Evolutionary conservation across 768 basidiomycete genomes (phyloP).

Genomic region (Phanerochaete sordida): DNA sequence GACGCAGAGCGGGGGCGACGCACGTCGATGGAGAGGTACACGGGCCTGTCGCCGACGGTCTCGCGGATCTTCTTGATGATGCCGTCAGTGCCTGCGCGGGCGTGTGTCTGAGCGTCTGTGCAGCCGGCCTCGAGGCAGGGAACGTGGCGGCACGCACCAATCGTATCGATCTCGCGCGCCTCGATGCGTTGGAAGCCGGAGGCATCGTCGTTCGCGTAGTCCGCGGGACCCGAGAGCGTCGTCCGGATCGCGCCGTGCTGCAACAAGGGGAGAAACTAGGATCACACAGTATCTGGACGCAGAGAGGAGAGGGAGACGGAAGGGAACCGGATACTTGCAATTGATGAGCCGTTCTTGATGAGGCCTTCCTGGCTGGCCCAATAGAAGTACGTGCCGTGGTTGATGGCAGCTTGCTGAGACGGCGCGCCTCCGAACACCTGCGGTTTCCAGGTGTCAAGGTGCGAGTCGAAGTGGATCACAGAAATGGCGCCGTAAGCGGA

Average conservation of each 20-base stretch:
- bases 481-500: conserved; percentile 76
- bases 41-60: conserved; percentile 70
- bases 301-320: conserved; percentile 14
- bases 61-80: conserved; percentile 80
- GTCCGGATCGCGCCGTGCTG: conserved; percentile 88
- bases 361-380: conserved; percentile 83
- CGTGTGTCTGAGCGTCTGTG: neutral
- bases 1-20: conserved; percentile 16
- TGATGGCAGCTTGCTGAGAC: conserved; percentile 69
- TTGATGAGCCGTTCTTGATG: conserved; percentile 72
- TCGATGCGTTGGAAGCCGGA: conserved; percentile 82
- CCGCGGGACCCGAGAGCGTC: conserved; percentile 71
- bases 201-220: conserved; percentile 73
- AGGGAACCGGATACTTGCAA: conserved; percentile 63
- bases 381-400: conserved; percentile 90
- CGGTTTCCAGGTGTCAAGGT: conserved; percentile 79
- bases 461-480: conserved; percentile 86
- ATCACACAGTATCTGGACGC: conserved; percentile 49
- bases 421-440: conserved; percentile 73
- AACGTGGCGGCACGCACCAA: conserved; percentile 42
- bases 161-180: conserved; percentile 79
- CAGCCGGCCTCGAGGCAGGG: neutral
- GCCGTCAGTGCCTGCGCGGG: conserved; percentile 54
- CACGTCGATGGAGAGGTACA: conserved; percentile 78
- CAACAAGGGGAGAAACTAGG: conserved; percentile 60